A percentile compares a stretch with the other conserved stretches of the same genome.
These are phyloP conservation scores for Ricinus communis DNA, from an alignment of 345 rosid species.

Conservation along the genomic window DNA sequence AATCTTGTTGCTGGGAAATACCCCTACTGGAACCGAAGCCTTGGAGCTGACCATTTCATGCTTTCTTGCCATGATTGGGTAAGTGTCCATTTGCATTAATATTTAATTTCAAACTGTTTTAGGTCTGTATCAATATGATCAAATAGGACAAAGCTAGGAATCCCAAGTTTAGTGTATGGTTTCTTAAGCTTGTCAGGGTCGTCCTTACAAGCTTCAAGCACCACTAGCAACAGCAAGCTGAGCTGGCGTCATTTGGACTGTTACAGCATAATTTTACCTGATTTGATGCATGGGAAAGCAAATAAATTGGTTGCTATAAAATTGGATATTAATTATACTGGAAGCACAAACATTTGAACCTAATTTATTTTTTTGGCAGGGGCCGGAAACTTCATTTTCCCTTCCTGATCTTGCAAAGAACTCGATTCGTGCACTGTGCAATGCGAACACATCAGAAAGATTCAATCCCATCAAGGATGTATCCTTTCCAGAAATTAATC, in stretches of 20 bases:
- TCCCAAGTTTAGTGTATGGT: too few relatives aligned
- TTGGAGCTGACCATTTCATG: constrained; percentile 83
- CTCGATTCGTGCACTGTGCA: constrained; percentile 79
- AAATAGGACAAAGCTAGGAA: not conserved
- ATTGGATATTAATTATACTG: too few relatives aligned
- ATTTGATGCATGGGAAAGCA: too few relatives aligned
- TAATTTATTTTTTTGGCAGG: constrained; percentile 29
- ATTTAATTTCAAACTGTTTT: not conserved
- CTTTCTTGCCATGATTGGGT: constrained; percentile 96
- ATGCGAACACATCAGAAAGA: constrained; percentile 85
- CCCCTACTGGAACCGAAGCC: constrained; percentile 80
- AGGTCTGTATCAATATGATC: too few relatives aligned
- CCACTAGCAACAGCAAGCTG: too few relatives aligned
- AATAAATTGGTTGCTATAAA: too few relatives aligned
- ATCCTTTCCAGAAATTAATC: constrained; percentile 83
- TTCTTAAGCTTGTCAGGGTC: too few relatives aligned
- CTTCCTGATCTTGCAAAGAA: constrained; percentile 51
- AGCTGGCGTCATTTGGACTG: too few relatives aligned
- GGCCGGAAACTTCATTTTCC: constrained; percentile 64
- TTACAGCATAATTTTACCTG: too few relatives aligned
- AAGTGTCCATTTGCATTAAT: not conserved
- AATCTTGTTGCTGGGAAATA: constrained; percentile 52
- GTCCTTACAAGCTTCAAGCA: too few relatives aligned
- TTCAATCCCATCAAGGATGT: constrained; percentile 78
- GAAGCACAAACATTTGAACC: too few relatives aligned